Evolutionary conservation across 2,329 filamentous ascomycete species (phyloP), one percentile per base, ranked within the genome.

Genomic region (Alternaria sp.): DNA sequence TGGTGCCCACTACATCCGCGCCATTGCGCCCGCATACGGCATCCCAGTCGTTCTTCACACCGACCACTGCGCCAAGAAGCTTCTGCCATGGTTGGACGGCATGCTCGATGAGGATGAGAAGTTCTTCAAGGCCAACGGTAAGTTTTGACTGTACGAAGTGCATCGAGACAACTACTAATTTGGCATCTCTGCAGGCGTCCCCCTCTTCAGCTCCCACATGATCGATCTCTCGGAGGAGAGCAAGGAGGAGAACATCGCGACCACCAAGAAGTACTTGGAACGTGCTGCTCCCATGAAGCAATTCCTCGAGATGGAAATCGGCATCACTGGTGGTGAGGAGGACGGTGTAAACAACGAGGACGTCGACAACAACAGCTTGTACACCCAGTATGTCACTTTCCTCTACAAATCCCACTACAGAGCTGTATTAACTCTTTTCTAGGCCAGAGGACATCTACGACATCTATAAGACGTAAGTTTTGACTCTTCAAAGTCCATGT

Each of bases 291-390:
- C 94, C 75, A 93, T 97, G 93, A 97, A 77, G 88, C 93, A 97
- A 30, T 98, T 93, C 93, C 89, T 99, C 73, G 96, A 99, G 89
- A 99, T 98, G 95, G 91, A 93, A 84, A 93, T 96, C 71, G 93
- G 74, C 58, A 76, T 77, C 63, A 98, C 96, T 66, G 95, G 94
- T 85, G 93, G 94, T 84, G 94, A 97, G 86, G 94, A 97, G 83
- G 94, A 97, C 76, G 95, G 95, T 84, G 94, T 98, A 82, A 49
- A 59, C 49, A 62, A 62, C 47, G 55, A 59, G 25, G 50, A 59
- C 11, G 60, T 62, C 13, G 60, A 62, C 50, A 97, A 97, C 89
- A 91, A 91, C 87, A 92, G 92, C 66, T 90, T 98, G 71, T 97
- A 98, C 90, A 98, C 95, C 51, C 96, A 99, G 59, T 40, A 40